phyloP scores from a whole-genome alignment of 169 alveolate genomes.

The Amoebophrya sp. region DNA sequence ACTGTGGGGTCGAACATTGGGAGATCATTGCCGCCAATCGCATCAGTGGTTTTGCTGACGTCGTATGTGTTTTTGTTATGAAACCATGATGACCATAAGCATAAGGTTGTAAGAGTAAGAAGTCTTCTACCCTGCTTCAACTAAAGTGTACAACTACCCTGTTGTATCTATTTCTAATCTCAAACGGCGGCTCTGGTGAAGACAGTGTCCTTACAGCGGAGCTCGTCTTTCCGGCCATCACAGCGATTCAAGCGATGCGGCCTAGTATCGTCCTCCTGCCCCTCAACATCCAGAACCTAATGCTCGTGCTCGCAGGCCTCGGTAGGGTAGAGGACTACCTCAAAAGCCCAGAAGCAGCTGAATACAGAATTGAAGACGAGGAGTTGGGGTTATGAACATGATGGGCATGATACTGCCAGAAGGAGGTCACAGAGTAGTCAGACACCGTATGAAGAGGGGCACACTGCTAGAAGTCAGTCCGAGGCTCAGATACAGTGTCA shows the following conservation, averaged over 20 bases:
- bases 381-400: no score
- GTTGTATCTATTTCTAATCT: no score
- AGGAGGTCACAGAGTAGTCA: no score
- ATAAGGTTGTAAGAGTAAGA: no score
- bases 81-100: not conserved
- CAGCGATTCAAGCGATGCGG: not conserved
- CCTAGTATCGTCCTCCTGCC: not conserved
- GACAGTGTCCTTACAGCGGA: not conserved
- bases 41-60: not conserved
- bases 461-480: no score
- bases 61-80: not conserved
- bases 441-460: no score
- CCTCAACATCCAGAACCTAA: not conserved
- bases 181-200: no score
- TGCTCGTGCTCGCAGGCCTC: not conserved
- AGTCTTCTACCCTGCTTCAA: no score
- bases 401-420: no score
- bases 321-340: not conserved
- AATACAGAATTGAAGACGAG: not conserved
- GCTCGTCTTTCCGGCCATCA: not conserved
- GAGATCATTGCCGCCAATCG: not conserved
- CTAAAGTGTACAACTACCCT: no score
- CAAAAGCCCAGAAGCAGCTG: not conserved
- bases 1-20: not conserved
- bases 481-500: no score